Evolutionary conservation across 2,329 filamentous ascomycete species (phyloP).

Genomic region (Trichoderma hamatum): DNA sequence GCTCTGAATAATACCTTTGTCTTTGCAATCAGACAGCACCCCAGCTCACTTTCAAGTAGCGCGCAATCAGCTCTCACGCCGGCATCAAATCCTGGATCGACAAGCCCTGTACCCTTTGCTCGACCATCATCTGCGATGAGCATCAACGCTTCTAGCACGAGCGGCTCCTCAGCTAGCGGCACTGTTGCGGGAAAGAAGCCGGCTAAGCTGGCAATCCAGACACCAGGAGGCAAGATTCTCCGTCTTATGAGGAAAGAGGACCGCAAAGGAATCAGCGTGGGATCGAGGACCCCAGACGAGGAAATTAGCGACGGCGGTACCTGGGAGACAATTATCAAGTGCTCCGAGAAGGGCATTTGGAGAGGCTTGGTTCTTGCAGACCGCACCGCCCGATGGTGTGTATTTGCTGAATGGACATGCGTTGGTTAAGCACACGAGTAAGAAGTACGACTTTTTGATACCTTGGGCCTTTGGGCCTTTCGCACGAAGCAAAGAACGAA

Average conservation of each 20-base stretch:
- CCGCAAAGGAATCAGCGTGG: conserved; percentile 56
- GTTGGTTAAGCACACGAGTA: conserved; percentile 37
- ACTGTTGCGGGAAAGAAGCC: conserved; percentile 72
- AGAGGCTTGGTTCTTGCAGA: conserved; percentile 81
- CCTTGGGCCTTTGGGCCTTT: conserved; percentile 1
- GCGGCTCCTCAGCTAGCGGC: conserved; percentile 56
- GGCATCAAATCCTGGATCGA: conserved; percentile 51
- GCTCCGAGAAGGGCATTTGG: conserved; percentile 80
- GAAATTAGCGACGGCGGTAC: conserved; percentile 69
- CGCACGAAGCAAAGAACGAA: neutral
- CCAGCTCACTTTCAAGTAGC: conserved; percentile 55
- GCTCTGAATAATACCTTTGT: conserved; percentile 98
- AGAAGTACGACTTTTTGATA: neutral
- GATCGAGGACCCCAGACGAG: conserved; percentile 52
- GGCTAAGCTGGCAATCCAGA: conserved; percentile 93
- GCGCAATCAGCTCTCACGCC: conserved; percentile 47
- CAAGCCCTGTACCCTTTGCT: conserved; percentile 63
- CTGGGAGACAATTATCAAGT: conserved; percentile 92
- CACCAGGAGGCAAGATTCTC: conserved; percentile 91
- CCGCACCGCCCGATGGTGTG: conserved; percentile 82
- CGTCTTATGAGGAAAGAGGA: conserved; percentile 82
- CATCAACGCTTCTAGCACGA: conserved; percentile 61
- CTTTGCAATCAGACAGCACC: conserved; percentile 92
- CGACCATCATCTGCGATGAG: conserved; percentile 67
- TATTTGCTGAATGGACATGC: conserved; percentile 87